Base-by-base conservation (phyloP, 805 yeast genomes). In the Lipomyces sp. region DNA sequence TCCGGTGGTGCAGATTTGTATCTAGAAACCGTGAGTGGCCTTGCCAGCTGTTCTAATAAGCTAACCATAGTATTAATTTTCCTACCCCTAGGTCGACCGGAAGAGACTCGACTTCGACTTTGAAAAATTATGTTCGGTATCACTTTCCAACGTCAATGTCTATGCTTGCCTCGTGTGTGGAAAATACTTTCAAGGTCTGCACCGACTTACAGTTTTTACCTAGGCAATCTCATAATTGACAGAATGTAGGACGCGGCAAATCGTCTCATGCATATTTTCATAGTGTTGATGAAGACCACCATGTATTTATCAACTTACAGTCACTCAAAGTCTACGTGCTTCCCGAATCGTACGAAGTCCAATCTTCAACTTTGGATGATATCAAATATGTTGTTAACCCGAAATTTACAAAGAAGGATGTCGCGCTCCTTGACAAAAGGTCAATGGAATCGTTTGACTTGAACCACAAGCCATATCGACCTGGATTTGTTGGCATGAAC, bases 161-260 rank as follows among this genome's bases (percentile, higher is more conserved):
- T 89, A 90, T 72, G 86, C 90, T 39, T 90, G 96, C 73, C 77
- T 90, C 29, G 82, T 82, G 0, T 90, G 96, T 77, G 94, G 93
- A 42, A 87, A 84, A 72, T 90, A 86, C 76, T 83, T 85, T 62
- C 88, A 86, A 71, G 72, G 70, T 64, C 34, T 2, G 58, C 32
- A 30, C 4, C 7, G 11, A n/a, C 54, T 18, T 54, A 24, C 54
- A 29, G 45, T 57, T 57, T 13, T 8, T n/a, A 8, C 18, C 13
- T 53, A 24, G n/a, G 11, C 18, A 29, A 24, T 24, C 24, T 61
- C 34, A 3, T 13, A n/a, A 33, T 33, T 56, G 37, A 59, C 48
- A 13, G 18, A 15, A 5, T 59, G 10, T 37, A 67, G 96, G 96
- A 0, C 80, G 92, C 32, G 83, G 86, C 0, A 79, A 77, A 64